These are phyloP conservation scores for Starmera stellimalicola DNA, from an alignment of 1,139 yeast species.

Conservation along the genomic window DNA sequence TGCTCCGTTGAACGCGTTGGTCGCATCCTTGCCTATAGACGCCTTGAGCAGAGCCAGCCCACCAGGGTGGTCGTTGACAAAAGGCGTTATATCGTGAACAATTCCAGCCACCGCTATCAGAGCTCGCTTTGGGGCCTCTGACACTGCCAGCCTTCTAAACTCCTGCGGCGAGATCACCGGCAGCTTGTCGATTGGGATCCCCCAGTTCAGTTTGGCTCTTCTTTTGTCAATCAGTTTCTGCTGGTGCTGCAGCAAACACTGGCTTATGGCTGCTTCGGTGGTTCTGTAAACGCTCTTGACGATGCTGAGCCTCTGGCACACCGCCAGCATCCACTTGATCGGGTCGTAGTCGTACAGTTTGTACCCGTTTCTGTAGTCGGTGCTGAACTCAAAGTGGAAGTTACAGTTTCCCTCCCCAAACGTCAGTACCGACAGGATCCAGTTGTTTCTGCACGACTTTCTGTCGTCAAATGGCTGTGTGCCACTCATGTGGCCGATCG, in stretches of 20 bases:
- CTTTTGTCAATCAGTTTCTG: conserved; percentile 51
- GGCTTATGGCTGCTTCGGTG: conserved; percentile 40
- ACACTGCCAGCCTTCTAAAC: conserved; percentile 32
- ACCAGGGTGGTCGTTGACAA: conserved; percentile 67
- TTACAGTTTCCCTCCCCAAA: conserved; percentile 63
- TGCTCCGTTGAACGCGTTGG: conserved; percentile 65
- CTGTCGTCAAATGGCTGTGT: conserved; percentile 57
- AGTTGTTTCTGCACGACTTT: conserved; percentile 43
- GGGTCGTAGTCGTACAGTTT: conserved; percentile 53
- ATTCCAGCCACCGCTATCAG: conserved; percentile 43
- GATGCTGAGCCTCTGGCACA: conserved; percentile 32
- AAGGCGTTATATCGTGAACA: conserved; percentile 67
- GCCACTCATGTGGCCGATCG: conserved; percentile 47
- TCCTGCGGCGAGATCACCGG: conserved; percentile 47
- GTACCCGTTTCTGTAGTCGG: conserved; percentile 50
- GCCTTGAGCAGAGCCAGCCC: conserved; percentile 52
- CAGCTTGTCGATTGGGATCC: conserved; percentile 60
- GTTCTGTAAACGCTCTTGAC: conserved; percentile 30
- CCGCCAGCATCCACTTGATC: conserved; percentile 48
- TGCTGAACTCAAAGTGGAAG: conserved; percentile 69
- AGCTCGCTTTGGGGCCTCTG: conserved; percentile 25
- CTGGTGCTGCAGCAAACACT: conserved; percentile 53
- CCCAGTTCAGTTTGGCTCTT: conserved; percentile 64
- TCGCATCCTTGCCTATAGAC: conserved; percentile 64
- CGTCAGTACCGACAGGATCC: conserved; percentile 40